A percentile compares a stretch with the other conserved stretches of the same genome.
These are phyloP conservation scores for Solanum virginianum DNA, from an alignment of 257 asterid species.

Conservation along the genomic window DNA sequence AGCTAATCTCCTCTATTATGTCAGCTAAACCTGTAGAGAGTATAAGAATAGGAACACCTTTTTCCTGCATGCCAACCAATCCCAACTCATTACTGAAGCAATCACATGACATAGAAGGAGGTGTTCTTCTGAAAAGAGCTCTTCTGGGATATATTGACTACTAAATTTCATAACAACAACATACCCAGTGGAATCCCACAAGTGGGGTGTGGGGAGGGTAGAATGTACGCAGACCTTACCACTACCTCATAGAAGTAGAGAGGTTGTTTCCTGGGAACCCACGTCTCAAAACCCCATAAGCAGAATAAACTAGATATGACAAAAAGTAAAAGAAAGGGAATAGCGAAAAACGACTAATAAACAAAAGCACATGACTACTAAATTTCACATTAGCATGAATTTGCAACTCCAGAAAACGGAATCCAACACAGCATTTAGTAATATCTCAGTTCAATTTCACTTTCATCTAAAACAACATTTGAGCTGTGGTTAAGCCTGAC, in stretches of 20 bases:
- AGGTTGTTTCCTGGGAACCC: too few relatives aligned
- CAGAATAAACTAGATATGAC: too few relatives aligned
- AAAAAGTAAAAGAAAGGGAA: too few relatives aligned
- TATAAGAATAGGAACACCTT: conserved; percentile 71
- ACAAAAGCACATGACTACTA: too few relatives aligned
- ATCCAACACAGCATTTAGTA: background rate
- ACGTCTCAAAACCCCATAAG: too few relatives aligned
- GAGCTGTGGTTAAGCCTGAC: background rate
- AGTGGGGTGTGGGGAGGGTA: too few relatives aligned
- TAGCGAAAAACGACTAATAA: too few relatives aligned
- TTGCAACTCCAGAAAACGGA: background rate
- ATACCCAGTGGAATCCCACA: too few relatives aligned
- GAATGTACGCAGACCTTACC: too few relatives aligned
- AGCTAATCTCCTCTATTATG: conserved; percentile 86
- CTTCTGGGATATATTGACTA: background rate
- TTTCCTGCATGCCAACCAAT: conserved; percentile 37
- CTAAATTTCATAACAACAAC: background rate
- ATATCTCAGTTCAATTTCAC: background rate
- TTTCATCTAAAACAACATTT: background rate
- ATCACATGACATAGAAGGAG: background rate
- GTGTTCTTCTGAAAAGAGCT: background rate
- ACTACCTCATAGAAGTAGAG: too few relatives aligned
- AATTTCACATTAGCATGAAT: background rate
- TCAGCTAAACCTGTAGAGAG: conserved; percentile 97
- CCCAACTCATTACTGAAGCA: background rate